Evolutionary conservation across 78 protist genomes (phyloP), one percentile per base, ranked within the genome.

Genomic region (Diacronema lutheri): DNA sequence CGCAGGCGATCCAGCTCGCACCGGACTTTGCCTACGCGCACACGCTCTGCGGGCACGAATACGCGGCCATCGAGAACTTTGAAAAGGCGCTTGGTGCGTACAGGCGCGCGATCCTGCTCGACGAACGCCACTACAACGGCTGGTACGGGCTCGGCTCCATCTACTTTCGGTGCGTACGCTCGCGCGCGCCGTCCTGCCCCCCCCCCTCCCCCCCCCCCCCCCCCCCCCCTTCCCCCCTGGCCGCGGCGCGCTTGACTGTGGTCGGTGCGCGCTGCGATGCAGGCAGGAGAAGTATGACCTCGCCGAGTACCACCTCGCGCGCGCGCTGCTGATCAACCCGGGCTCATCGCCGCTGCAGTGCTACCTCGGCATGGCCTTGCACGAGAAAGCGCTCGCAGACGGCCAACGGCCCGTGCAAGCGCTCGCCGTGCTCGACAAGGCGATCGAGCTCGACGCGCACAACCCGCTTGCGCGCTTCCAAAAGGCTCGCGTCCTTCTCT

Each of bases 11-110:
- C 35, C 92, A 91, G 69, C 60, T 93, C 55, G 86, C 77, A 64
- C 90, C 95, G 1, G 65, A 69, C 26, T 89, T 94, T 55, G 88
- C 97, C 38, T 95, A 95, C 84, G 96, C 96, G 29, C 83, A 94
- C 86, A 95, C 97, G 56, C 90, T 95, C 13, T 89, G 85, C 33
- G 97, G 97, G 4, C 96, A 94, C 83, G 97, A 95, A 60, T 90
- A 95, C 69, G 56, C 91, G 46, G 84, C 94, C 35, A 92, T 83
- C 62, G 96, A 95, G 26, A 94, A 95, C 57, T 87, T 90, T 61
- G 97, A 95, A n/a, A 88, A 93, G 60, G 61, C 79, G 64, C 46
- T 85, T 13, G 76, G 44, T 10, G 65, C 71, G 76, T 95, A 83
- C 89, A 71, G 96, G 35, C 57, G 69, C 55, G 97, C 97, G 25